Evolutionary conservation across 345 rosid species (phyloP), one percentile per base, ranked within the genome.

Genomic region (Reutealis trisperma): DNA sequence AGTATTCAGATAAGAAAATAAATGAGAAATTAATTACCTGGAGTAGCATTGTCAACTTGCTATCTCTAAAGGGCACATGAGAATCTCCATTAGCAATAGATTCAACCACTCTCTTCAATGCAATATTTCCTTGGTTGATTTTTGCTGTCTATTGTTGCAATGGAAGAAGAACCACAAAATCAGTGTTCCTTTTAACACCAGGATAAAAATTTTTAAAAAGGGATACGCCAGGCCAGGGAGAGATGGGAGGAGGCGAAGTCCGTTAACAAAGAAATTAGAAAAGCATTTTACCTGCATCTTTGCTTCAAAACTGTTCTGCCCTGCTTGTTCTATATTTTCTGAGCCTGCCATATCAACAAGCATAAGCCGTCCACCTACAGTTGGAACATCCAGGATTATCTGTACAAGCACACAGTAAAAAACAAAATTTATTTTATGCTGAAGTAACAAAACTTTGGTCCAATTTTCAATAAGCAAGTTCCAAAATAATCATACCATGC

Each of bases 311-410:
- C 94, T 96, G 54, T 72, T 83, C 80, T 96, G 99, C 2, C 99
- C 99, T 37, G 99, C 99, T 84, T 92, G 98, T 75, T 96, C 99
- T 44, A 96, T 93, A 79, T 96, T 96, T 67, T 96, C 99, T 19
- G 99, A 96, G 76, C 99, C 99, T 63, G 99, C 99, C 99, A 96
- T 96, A 72, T 96, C 99, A 30, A 96, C 99, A 60, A 96, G 98
- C 99, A 96, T 93, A 72, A 96, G 83, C 71, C 93, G 85, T 80
- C 99, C 99, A 47, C 99, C 99, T 68, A 96, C 97, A 0, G 98
- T 91, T 21, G 99, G 99, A 32, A 93, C 99, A 87, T 96, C 98
- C 58, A 96, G 93, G 65, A 93, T 91, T 66, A 96, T 90, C 99
- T 96, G 85, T 68, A 61, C 19, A 73, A 44, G 51, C 21, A 44